phyloP scores from a whole-genome alignment of 441 rosid species.

The Sinapis alba region DNA sequence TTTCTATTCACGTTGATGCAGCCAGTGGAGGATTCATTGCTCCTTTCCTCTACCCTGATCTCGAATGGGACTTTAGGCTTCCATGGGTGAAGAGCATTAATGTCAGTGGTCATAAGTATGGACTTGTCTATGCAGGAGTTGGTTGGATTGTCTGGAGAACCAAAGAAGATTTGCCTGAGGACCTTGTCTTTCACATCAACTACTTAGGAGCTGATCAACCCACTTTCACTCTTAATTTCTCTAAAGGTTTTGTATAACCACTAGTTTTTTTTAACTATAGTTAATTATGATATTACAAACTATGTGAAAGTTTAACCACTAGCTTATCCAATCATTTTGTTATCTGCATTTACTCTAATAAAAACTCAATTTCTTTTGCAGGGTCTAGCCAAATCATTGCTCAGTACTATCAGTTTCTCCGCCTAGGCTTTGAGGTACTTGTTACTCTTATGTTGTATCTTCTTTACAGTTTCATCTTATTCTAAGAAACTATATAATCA shows the following conservation, averaged over 20 bases:
- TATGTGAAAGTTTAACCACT: background rate
- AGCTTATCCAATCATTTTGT: background rate
- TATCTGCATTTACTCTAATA: background rate
- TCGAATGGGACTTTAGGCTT: conserved; percentile 81
- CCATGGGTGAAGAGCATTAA: conserved; percentile 78
- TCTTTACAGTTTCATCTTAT: background rate
- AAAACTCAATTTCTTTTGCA: conserved; percentile 20
- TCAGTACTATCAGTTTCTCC: conserved; percentile 75
- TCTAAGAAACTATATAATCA: conserved; percentile 6
- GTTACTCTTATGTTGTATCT: background rate
- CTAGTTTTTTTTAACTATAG: too few species aligned
- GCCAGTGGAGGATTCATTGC: conserved; percentile 86
- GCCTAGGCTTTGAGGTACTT: conserved; percentile 76
- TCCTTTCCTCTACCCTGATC: conserved; percentile 66
- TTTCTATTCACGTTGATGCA: conserved; percentile 83
- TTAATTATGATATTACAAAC: too few species aligned
- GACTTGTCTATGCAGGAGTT: conserved; percentile 77
- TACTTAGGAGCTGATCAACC: conserved; percentile 91
- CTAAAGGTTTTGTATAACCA: conserved; percentile 42
- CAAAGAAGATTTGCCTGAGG: conserved; percentile 79
- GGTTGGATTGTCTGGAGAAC: conserved; percentile 83
- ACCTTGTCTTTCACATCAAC: conserved; percentile 85
- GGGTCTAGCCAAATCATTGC: conserved; percentile 86
- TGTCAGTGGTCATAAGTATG: conserved; percentile 84
- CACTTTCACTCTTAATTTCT: conserved; percentile 81